A percentile compares a stretch with the other conserved stretches of the same genome.
Conservation (phyloP, 257 asterid genomes). For the Rehmannia glutinosa region DNA sequence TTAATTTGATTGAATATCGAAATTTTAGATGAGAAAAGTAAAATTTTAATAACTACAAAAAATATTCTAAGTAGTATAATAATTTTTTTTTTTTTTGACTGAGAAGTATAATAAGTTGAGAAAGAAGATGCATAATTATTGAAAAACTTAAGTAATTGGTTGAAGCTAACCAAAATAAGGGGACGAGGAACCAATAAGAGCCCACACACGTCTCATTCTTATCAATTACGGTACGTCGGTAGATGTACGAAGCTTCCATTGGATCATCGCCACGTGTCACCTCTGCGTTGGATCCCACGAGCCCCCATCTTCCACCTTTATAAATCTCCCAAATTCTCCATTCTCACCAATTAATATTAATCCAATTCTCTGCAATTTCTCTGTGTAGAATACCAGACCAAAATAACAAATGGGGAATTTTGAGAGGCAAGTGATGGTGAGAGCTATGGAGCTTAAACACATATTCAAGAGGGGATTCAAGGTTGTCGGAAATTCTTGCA, state of each 20-base stretch:
- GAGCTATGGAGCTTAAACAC: conserved; percentile 30
- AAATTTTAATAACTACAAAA: no score
- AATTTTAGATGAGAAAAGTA: no score
- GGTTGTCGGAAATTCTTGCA: conserved; percentile 45
- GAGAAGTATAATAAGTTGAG: no score
- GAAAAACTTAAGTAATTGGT: no score
- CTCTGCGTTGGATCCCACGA: conserved; percentile 35
- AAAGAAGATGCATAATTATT: no score
- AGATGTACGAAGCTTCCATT: not conserved
- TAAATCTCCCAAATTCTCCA: not conserved
- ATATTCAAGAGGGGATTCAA: conserved; percentile 51
- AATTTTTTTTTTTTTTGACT: no score
- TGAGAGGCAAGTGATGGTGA: conserved; percentile 51
- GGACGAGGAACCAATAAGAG: no score
- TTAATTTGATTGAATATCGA: no score
- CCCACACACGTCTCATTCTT: conserved; percentile 4
- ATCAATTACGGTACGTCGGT: not conserved
- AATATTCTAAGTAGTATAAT: no score
- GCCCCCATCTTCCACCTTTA: conserved; percentile 2
- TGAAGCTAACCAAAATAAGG: no score
- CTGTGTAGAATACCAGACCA: not conserved
- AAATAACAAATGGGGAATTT: conserved; percentile 40
- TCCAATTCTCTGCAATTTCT: not conserved
- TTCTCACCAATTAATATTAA: not conserved
- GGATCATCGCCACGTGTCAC: conserved; percentile 25